phyloP scores from a whole-genome alignment of 2,329 filamentous ascomycete genomes.

The Hymenoscyphus linearis region DNA sequence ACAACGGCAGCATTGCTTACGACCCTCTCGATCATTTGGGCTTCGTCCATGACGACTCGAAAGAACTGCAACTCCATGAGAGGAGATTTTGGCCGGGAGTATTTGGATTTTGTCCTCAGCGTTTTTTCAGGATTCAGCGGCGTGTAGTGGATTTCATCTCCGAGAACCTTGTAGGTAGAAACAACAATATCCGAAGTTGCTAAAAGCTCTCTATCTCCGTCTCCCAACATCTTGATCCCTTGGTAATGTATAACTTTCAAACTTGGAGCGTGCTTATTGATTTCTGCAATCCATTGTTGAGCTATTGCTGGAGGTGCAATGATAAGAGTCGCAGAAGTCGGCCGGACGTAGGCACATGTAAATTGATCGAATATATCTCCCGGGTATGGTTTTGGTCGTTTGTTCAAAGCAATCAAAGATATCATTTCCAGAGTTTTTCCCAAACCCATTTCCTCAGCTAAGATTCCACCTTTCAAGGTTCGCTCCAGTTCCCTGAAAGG shows the following conservation, averaged over 20 bases:
- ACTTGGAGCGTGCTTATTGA: slow-evolving; percentile 51
- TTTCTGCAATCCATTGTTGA: slow-evolving; percentile 57
- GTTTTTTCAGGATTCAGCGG: slow-evolving; percentile 62
- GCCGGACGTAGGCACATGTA: slow-evolving; percentile 39
- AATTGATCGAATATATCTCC: slow-evolving; percentile 34
- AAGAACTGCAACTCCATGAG: slow-evolving; percentile 66
- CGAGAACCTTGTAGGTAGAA: slow-evolving; percentile 66
- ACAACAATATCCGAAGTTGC: slow-evolving; percentile 53
- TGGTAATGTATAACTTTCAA: slow-evolving; percentile 52
- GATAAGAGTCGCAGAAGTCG: slow-evolving; percentile 55
- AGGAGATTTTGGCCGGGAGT: slow-evolving; percentile 65
- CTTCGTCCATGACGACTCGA: slow-evolving; percentile 72
- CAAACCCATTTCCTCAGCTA: slow-evolving; percentile 79
- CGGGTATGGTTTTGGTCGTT: slow-evolving; percentile 30
- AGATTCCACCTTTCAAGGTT: slow-evolving; percentile 41
- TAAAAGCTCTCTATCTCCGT: slow-evolving; percentile 40
- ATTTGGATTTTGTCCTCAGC: slow-evolving; percentile 57
- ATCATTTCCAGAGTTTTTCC: slow-evolving; percentile 77
- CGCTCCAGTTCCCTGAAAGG: slow-evolving; percentile 40
- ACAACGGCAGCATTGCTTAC: slow-evolving; percentile 78
- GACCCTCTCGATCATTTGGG: slow-evolving; percentile 91
- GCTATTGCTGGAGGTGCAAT: slow-evolving; percentile 52
- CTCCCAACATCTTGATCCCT: slow-evolving; percentile 37
- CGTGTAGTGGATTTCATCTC: slow-evolving; percentile 74
- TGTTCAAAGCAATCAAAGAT: slow-evolving; percentile 62